Evolutionary conservation across 2,329 filamentous ascomycete species (phyloP).

Genomic region (Cladosporium sp.): DNA sequence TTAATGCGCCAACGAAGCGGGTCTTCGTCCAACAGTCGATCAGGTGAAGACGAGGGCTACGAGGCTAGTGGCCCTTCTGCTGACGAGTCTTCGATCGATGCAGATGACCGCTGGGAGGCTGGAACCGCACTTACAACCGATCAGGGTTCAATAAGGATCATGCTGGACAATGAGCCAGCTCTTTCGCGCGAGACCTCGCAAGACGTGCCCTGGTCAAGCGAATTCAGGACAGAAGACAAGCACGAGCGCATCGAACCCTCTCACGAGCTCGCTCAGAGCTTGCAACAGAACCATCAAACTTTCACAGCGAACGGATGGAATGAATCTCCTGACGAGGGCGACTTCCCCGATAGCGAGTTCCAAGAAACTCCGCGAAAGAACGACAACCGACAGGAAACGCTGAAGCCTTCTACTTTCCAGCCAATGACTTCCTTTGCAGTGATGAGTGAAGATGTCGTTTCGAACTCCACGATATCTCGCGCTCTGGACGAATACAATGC

Average conservation of each 20-base stretch:
- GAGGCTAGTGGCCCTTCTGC: conserved; percentile 30
- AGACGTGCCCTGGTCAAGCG: neutral
- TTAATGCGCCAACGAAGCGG: conserved; percentile 35
- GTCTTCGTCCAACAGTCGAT: conserved; percentile 32
- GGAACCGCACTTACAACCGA: conserved; percentile 20
- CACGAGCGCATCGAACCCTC: conserved; percentile 15
- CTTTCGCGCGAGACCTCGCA: neutral
- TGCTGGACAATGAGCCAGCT: conserved; percentile 34
- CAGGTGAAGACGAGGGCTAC: conserved; percentile 34
- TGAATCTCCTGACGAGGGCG: conserved; percentile 27
- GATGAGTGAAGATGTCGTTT: conserved; percentile 17
- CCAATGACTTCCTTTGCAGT: conserved; percentile 14
- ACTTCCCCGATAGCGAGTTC: conserved; percentile 22
- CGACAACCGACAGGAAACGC: conserved; percentile 27
- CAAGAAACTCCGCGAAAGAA: conserved; percentile 33
- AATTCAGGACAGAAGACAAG: conserved; percentile 13
- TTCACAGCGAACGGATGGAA: conserved; percentile 28
- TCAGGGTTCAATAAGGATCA: conserved; percentile 38
- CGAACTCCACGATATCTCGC: conserved; percentile 26
- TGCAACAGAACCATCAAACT: conserved; percentile 27
- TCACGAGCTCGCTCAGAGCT: conserved; percentile 22
- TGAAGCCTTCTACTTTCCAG: conserved; percentile 25
- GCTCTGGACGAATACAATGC: conserved; percentile 27
- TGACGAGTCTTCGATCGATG: conserved; percentile 20
- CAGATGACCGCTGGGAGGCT: conserved; percentile 8